A percentile compares a stretch with the other conserved stretches of the same genome.
Conservation (phyloP, 108 stramenopile species). For the Nitzschia inconspicua region DNA sequence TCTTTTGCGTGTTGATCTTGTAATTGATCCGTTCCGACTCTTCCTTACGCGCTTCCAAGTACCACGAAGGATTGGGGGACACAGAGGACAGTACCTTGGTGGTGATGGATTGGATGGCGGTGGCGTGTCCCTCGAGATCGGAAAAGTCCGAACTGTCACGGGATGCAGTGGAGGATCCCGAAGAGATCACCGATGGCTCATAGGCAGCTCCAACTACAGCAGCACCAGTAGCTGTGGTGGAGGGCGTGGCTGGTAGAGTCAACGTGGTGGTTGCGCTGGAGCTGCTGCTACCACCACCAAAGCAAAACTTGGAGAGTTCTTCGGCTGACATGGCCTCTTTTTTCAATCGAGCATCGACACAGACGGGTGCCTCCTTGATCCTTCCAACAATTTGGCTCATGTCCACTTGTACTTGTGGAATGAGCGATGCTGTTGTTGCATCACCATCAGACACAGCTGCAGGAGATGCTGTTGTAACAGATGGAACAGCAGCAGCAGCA, state of each 20-base stretch:
- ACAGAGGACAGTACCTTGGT: conserved; percentile 3
- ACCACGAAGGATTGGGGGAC: too few species aligned
- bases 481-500: too few species aligned
- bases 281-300: not conserved
- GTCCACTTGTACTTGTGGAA: conserved; percentile 24
- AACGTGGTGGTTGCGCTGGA: not conserved
- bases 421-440: too few species aligned
- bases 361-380: conserved; percentile 27
- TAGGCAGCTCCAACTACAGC: not conserved
- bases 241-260: conserved; percentile 1
- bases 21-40: conserved; percentile 40
- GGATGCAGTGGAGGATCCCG: conserved; percentile 40
- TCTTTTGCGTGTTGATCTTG: conserved; percentile 48
- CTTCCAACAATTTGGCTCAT: conserved; percentile 27
- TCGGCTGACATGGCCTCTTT: conserved; percentile 29
- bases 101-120: not conserved
- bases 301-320: conserved; percentile 24
- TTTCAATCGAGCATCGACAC: conserved; percentile 16
- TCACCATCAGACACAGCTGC: too few species aligned
- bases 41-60: conserved; percentile 13
- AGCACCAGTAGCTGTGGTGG: not conserved
- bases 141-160: conserved; percentile 24
- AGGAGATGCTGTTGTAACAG: too few species aligned
- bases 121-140: not conserved
- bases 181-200: conserved; percentile 35